Percentiles rank a stretch among this genome's conserved stretches.
Conservation (phyloP, 495 filamentous ascomycete genomes). For the Xylaria bambusicola region DNA sequence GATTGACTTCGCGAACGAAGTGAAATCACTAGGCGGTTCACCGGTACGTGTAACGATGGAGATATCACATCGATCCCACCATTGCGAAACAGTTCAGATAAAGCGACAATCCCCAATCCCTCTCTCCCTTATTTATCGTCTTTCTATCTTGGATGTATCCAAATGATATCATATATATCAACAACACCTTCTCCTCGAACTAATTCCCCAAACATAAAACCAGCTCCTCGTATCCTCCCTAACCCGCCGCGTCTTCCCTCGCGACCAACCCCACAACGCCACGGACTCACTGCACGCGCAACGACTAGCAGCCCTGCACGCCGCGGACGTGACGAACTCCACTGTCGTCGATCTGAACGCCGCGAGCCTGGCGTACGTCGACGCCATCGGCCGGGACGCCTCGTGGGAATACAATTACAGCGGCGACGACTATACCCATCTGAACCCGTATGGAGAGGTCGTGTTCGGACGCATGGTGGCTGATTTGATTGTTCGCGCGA, state of each 20-base stretch:
- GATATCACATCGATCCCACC: neutral
- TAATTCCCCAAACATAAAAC: neutral
- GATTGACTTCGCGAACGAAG: slow-evolving; percentile 43
- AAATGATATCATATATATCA: too few species aligned
- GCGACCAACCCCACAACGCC: slow-evolving; percentile 36
- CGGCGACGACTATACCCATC: slow-evolving; percentile 41
- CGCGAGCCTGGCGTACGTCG: slow-evolving; percentile 44
- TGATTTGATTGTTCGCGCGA: slow-evolving; percentile 35
- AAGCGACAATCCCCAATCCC: too few species aligned
- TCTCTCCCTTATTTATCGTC: too few species aligned
- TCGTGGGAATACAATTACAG: slow-evolving; percentile 46
- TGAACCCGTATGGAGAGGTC: slow-evolving; percentile 43
- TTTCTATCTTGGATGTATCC: too few species aligned
- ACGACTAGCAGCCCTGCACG: slow-evolving; percentile 41
- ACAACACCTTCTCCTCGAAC: neutral
- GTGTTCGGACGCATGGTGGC: slow-evolving; percentile 54
- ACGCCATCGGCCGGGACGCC: slow-evolving; percentile 45
- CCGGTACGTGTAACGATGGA: slow-evolving; percentile 31
- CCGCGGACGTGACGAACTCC: slow-evolving; percentile 32
- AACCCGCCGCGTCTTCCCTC: slow-evolving; percentile 44
- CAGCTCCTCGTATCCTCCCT: slow-evolving; percentile 43
- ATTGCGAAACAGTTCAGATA: too few species aligned
- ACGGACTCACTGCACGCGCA: slow-evolving; percentile 44
- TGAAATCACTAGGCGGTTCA: slow-evolving; percentile 39
- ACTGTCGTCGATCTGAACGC: slow-evolving; percentile 48